Evolutionary conservation across 2,329 filamentous ascomycete genomes (phyloP), one percentile per base, ranked within the genome.

Genomic region (Fusarium drepaniforme): DNA sequence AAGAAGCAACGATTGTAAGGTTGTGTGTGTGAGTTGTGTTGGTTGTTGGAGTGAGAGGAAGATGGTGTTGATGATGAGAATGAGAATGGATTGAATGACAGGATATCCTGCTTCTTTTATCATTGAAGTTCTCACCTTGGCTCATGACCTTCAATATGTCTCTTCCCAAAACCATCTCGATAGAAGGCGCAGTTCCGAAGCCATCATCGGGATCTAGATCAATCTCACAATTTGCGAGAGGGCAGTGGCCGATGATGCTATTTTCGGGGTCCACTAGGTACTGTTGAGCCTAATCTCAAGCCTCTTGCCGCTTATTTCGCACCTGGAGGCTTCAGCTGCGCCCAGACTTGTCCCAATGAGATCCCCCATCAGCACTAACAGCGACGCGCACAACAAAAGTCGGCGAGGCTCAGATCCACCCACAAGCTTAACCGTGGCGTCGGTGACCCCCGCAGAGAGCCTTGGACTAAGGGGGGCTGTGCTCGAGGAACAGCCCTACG

Each of bases 21-120:
- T n/a, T 56, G n/a, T 35, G 37, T 62, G 38, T 23, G 37, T 62
- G 56, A 21, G 30, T 61, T 40, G 18, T 28, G 35, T 51, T 51
- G 51, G 16, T 38, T 38, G 33, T 46, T 62, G 30, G 8, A 37
- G n/a, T 56, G 56, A 64, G 44, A 49, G 56, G 71, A 64, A 7
- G 51, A 49, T 64, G 44, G 42, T 75, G 62, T 65, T 35, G 51
- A 30, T 69, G 72, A 72, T 62, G 21, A 56, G 30, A 59, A 53
- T 56, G 28, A n/a, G 30, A 59, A 30, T 38, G 1, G 40, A 63
- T 28, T 11, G 9, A 56, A 44, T 3, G 25, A n/a, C n/a, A 5
- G 51, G 21, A 56, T 33, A 1, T 56, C 18, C 7, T 1, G n/a
- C 4, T n/a, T 13, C n/a, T 56, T 56, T 56, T 56, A 56, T 56